A percentile compares a stretch with the other conserved stretches of the same genome.
phyloP scores from a whole-genome alignment of 495 filamentous ascomycete species.

The Parachaetomium inaequale region DNA sequence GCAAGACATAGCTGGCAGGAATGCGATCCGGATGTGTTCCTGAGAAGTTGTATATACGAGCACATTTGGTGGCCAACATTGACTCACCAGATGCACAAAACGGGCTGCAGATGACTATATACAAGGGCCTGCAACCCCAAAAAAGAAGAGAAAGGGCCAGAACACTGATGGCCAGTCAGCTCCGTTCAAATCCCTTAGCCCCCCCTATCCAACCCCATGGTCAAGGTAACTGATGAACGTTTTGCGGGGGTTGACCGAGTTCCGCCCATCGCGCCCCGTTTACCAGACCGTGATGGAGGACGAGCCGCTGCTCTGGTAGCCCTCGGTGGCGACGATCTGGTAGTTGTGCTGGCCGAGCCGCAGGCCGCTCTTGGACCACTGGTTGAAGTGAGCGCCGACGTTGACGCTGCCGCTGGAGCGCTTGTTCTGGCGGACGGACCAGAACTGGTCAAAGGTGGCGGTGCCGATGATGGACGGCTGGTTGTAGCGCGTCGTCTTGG shows the following conservation, averaged over 20 bases:
- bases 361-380: slow-evolving; percentile 49
- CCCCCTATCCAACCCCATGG: background rate
- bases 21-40: too few species aligned
- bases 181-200: background rate
- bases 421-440: slow-evolving; percentile 48
- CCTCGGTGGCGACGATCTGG: slow-evolving; percentile 58
- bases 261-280: background rate
- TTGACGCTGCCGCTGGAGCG: slow-evolving; percentile 45
- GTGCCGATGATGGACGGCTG: slow-evolving; percentile 56
- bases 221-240: background rate
- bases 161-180: background rate
- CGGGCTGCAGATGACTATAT: background rate
- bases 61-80: background rate
- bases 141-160: background rate
- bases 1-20: too few species aligned
- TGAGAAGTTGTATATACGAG: background rate
- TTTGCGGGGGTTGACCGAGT: background rate
- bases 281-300: slow-evolving; percentile 47
- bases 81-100: background rate
- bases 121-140: background rate
- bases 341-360: slow-evolving; percentile 53
- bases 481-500: slow-evolving; percentile 49
- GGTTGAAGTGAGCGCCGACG: slow-evolving; percentile 56
- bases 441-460: slow-evolving; percentile 56
- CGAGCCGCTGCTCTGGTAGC: slow-evolving; percentile 53